A percentile compares a stretch with the other conserved stretches of the same genome.
Conservation (phyloP, 2,329 filamentous ascomycete species). For the Lasiodiplodia theobromae region DNA sequence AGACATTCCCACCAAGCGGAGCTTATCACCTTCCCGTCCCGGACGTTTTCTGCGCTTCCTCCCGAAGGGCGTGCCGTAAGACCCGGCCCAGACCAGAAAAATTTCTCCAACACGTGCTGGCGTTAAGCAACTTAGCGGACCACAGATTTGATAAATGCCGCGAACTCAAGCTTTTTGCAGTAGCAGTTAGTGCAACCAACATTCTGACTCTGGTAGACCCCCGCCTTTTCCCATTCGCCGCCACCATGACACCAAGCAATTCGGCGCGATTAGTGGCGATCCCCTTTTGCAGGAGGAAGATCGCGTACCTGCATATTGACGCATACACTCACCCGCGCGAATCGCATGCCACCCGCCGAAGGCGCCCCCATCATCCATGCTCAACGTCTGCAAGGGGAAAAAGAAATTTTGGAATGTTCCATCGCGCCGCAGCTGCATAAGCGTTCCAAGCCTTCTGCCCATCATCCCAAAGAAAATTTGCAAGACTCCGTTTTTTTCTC, state of each 20-base stretch:
- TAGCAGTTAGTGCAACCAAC: not conserved
- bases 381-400: not conserved
- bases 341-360: not conserved
- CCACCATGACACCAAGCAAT: not conserved
- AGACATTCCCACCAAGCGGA: not conserved
- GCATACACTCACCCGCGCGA: not conserved
- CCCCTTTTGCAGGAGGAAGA: not conserved
- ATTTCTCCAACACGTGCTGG: not conserved
- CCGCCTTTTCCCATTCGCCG: not conserved
- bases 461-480: not conserved
- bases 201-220: not conserved
- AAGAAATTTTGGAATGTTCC: not conserved
- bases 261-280: not conserved
- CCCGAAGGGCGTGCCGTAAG: not conserved
- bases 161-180: not conserved
- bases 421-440: not conserved
- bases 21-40: not conserved
- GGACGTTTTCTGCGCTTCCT: not conserved
- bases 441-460: not conserved
- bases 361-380: not conserved
- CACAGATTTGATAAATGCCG: not conserved
- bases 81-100: not conserved
- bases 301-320: not conserved
- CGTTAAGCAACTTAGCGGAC: not conserved
- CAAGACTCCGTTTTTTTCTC: not conserved